Conservation (phyloP, 768 basidiomycete genomes). For the Hebeloma cylindrosporum region DNA sequence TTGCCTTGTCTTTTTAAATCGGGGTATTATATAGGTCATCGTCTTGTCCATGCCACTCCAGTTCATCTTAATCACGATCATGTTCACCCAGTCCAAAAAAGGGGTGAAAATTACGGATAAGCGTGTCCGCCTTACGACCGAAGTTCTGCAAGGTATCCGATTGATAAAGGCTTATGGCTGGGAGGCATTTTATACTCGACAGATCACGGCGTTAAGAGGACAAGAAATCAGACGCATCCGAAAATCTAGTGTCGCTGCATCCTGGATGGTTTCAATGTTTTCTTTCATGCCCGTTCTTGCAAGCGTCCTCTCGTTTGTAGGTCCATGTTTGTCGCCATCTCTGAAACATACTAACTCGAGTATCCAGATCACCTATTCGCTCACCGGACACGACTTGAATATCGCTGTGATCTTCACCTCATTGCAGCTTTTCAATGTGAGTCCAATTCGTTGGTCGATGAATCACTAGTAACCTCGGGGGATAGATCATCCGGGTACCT, state of each 20-base stretch:
- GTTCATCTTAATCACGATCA: constrained; percentile 48
- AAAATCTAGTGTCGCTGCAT: constrained; percentile 36
- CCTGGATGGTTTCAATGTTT: constrained; percentile 42
- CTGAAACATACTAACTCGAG: not conserved
- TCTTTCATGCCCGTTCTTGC: constrained; percentile 53
- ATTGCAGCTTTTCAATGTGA: constrained; percentile 59
- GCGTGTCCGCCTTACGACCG: constrained; percentile 63
- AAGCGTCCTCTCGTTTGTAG: constrained; percentile 51
- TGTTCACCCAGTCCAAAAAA: constrained; percentile 53
- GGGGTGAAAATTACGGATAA: constrained; percentile 66
- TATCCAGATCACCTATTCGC: constrained; percentile 57
- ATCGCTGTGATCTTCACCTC: constrained; percentile 56
- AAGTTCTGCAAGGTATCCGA: constrained; percentile 68
- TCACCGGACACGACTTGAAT: constrained; percentile 54
- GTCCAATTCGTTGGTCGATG: constrained; percentile 7
- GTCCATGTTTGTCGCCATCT: constrained; percentile 18
- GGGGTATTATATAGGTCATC: constrained; percentile 10
- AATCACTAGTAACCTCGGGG: not conserved
- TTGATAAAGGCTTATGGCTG: constrained; percentile 66
- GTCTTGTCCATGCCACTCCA: constrained; percentile 16
- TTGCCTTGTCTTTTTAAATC: constrained; percentile 7
- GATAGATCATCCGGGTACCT: constrained; percentile 57
- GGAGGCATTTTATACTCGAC: constrained; percentile 49
- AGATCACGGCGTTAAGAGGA: constrained; percentile 39
- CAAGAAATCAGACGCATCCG: constrained; percentile 41